Evolutionary conservation across 192 early-diverging fungal species (phyloP).

Genomic region (Gamsiella multidivaricata): DNA sequence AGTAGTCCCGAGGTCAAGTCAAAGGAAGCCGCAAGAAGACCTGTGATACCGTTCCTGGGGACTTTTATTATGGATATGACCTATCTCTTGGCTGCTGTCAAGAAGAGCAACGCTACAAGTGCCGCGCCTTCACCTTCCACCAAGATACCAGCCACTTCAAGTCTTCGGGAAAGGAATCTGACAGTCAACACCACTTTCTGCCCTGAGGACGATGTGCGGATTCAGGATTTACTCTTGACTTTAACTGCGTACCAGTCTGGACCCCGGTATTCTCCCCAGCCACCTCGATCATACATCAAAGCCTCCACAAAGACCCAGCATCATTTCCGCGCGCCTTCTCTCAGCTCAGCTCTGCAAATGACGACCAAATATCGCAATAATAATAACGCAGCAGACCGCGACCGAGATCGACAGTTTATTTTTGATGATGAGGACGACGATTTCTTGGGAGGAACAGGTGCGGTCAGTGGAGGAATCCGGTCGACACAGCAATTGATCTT

Average conservation of each 20-base stretch:
- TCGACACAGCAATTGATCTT: slow-evolving; percentile 66
- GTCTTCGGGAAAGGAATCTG: slow-evolving; percentile 14
- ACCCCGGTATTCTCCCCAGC: slow-evolving; percentile 61
- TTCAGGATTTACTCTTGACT: slow-evolving; percentile 66
- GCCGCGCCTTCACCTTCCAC: background rate
- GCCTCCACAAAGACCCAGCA: slow-evolving; percentile 56
- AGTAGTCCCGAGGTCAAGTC: slow-evolving; percentile 24
- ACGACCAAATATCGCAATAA: slow-evolving; percentile 42
- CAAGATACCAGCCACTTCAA: slow-evolving; percentile 24
- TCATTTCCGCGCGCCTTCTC: slow-evolving; percentile 60
- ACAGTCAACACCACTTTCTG: slow-evolving; percentile 17
- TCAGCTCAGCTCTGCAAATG: slow-evolving; percentile 58
- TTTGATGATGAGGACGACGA: slow-evolving; percentile 65
- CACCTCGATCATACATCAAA: slow-evolving; percentile 59
- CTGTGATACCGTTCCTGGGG: slow-evolving; percentile 78
- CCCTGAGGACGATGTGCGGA: slow-evolving; percentile 57
- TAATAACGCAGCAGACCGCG: background rate
- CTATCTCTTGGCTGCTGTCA: slow-evolving; percentile 71
- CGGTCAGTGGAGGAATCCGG: slow-evolving; percentile 18
- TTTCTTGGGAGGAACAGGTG: slow-evolving; percentile 45
- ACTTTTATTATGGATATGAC: slow-evolving; percentile 81
- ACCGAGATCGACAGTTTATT: slow-evolving; percentile 31
- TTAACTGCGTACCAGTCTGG: slow-evolving; percentile 64
- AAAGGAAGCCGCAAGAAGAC: slow-evolving; percentile 47
- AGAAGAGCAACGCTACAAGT: slow-evolving; percentile 35